Percentiles rank a stretch among this genome's conserved stretches.
Evolutionary conservation across 1,284 basidiomycete genomes (phyloP).

Genomic region (Moesziomyces parantarcticus): DNA sequence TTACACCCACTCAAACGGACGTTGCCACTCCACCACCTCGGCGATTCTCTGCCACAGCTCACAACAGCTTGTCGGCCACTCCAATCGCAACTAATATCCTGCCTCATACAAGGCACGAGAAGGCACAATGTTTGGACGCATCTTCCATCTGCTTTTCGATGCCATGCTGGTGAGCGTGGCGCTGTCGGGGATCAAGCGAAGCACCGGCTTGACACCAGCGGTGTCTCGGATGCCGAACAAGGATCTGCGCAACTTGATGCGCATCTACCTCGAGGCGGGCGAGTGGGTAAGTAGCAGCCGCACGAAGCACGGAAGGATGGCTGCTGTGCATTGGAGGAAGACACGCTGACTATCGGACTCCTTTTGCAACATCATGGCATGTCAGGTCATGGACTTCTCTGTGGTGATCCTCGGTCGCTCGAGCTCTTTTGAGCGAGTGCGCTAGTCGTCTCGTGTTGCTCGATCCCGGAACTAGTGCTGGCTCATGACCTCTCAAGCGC

Average conservation of each 20-base stretch:
- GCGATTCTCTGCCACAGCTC: background rate
- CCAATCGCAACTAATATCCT: too few species aligned
- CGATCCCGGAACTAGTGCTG: too few species aligned
- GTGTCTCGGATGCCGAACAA: conserved; percentile 58
- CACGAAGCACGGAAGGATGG: background rate
- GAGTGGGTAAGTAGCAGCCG: conserved; percentile 61
- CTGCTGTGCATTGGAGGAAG: background rate
- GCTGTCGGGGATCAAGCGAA: conserved; percentile 65
- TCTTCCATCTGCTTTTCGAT: conserved; percentile 63
- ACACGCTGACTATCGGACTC: conserved; percentile 5
- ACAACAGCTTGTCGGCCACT: too few species aligned
- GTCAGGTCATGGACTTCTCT: conserved; percentile 62
- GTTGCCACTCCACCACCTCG: background rate
- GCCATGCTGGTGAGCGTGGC: conserved; percentile 64
- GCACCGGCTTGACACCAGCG: conserved; percentile 62
- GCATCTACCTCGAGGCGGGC: conserved; percentile 64
- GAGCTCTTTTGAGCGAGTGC: conserved; percentile 63
- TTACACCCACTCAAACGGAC: background rate
- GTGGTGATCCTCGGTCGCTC: conserved; percentile 66
- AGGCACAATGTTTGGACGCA: conserved; percentile 60
- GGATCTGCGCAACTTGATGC: conserved; percentile 61
- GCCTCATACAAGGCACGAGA: background rate
- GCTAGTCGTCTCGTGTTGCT: conserved; percentile 20
- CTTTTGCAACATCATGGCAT: background rate
- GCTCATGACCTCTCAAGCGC: background rate